A percentile compares a stretch with the other conserved stretches of the same genome.
phyloP scores from a whole-genome alignment of 1,139 yeast genomes.

The Candida neerlandica region DNA sequence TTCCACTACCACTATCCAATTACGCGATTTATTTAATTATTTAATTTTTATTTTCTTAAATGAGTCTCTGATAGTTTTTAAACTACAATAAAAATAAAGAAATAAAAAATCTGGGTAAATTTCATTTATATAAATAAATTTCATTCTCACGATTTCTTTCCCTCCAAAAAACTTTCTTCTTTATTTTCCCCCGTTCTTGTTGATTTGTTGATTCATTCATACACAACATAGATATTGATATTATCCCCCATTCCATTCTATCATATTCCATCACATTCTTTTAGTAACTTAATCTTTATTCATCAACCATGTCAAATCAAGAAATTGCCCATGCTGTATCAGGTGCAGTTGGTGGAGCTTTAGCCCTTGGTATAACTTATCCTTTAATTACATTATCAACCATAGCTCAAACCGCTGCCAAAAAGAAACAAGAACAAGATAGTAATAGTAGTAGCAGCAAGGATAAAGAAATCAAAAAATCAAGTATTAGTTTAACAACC shows the following conservation, averaged over 20 bases:
- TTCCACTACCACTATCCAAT: too few relatives aligned
- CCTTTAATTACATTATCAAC: conserved; percentile 86
- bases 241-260: too few relatives aligned
- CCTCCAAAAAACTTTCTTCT: too few relatives aligned
- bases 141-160: neutral
- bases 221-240: neutral
- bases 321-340: conserved; percentile 84
- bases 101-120: too few relatives aligned
- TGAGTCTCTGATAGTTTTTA: neutral
- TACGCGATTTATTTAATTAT: conserved; percentile 3
- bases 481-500: conserved; percentile 14
- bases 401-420: conserved; percentile 70
- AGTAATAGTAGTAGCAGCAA: too few relatives aligned
- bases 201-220: neutral
- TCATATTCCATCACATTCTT: too few relatives aligned
- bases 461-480: conserved; percentile 14
- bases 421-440: conserved; percentile 37
- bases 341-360: conserved; percentile 92
- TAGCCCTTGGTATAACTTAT: conserved; percentile 81
- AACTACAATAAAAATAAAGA: neutral
- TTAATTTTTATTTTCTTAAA: neutral
- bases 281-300: neutral
- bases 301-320: conserved; percentile 18
- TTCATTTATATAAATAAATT: too few relatives aligned
- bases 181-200: neutral